Evolutionary conservation across 2,329 filamentous ascomycete species (phyloP).

Genomic region (Lachnellula willkommii): DNA sequence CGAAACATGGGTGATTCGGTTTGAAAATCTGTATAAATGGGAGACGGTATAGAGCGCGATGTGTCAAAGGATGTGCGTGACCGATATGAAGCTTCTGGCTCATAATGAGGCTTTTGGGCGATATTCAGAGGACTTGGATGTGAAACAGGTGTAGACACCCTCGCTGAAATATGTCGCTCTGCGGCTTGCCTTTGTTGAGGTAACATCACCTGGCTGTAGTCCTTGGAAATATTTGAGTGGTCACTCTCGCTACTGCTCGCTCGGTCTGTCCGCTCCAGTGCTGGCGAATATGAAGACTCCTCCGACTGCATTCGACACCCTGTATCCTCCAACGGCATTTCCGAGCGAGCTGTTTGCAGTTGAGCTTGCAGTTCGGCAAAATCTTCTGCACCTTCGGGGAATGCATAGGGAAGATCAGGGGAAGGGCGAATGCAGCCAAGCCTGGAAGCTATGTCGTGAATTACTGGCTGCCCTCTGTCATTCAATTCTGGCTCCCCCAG

Average conservation of each 20-base stretch:
- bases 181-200: conserved; percentile 15
- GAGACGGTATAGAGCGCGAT: conserved; percentile 20
- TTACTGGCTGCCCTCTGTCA: conserved; percentile 56
- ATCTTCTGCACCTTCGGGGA: conserved; percentile 57
- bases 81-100: conserved; percentile 14
- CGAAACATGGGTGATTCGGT: conserved; percentile 24
- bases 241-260: conserved; percentile 28
- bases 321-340: conserved; percentile 18
- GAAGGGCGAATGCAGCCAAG: conserved; percentile 60
- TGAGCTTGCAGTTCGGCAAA: conserved; percentile 52
- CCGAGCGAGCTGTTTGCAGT: conserved; percentile 35
- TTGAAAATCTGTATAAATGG: conserved; percentile 24
- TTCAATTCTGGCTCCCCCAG: conserved; percentile 60
- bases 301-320: conserved; percentile 18
- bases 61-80: conserved; percentile 16
- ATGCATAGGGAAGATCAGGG: conserved; percentile 53
- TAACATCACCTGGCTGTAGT: conserved; percentile 23
- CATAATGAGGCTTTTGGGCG: conserved; percentile 5
- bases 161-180: neutral
- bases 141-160: neutral
- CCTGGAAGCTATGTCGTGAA: conserved; percentile 60
- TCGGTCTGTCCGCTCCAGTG: conserved; percentile 19
- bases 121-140: conserved; percentile 12
- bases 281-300: conserved; percentile 20
- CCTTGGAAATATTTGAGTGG: conserved; percentile 22